A percentile compares a stretch with the other conserved stretches of the same genome.
Conservation (phyloP, 2,329 filamentous ascomycete species). For the Plenodomus biglobosus region DNA sequence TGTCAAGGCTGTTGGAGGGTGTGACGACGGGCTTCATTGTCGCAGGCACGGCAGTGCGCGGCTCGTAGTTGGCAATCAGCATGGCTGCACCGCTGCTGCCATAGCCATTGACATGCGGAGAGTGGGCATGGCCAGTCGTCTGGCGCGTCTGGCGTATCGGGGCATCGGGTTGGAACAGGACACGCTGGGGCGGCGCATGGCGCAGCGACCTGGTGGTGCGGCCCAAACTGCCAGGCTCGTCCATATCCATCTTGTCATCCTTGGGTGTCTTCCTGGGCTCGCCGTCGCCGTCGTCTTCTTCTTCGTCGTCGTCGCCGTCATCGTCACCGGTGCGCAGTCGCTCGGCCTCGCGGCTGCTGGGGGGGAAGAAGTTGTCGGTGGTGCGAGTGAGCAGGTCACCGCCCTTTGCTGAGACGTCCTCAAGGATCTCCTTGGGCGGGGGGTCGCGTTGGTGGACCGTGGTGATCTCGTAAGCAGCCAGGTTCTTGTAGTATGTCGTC, state of each 20-base stretch:
- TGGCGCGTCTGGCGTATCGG: constrained; percentile 66
- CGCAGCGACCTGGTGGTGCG: constrained; percentile 57
- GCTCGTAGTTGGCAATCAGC: constrained; percentile 70
- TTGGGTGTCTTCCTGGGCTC: constrained; percentile 52
- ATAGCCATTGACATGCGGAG: constrained; percentile 49
- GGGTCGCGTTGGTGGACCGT: constrained; percentile 77
- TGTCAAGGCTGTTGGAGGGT: constrained; percentile 70
- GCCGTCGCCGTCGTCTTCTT: constrained; percentile 35
- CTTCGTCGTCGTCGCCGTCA: constrained; percentile 51
- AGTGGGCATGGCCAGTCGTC: constrained; percentile 40
- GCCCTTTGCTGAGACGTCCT: constrained; percentile 77
- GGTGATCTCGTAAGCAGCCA: constrained; percentile 83
- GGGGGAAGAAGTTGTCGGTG: constrained; percentile 68
- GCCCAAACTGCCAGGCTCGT: constrained; percentile 51
- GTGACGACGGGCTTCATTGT: constrained; percentile 73
- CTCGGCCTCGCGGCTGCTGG: constrained; percentile 52
- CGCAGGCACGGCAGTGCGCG: constrained; percentile 62
- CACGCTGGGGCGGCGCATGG: constrained; percentile 80
- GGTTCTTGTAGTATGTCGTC: constrained; percentile 84
- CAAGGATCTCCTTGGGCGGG: constrained; percentile 83
- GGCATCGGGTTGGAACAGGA: constrained; percentile 82
- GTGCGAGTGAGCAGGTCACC: constrained; percentile 77
- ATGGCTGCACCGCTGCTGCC: constrained; percentile 50
- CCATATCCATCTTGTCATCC: constrained; percentile 53
- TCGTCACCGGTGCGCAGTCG: constrained; percentile 58